A percentile compares a stretch with the other conserved stretches of the same genome.
phyloP scores from a whole-genome alignment of 2,329 filamentous ascomycete species.

The Intubia oerlemansii region DNA sequence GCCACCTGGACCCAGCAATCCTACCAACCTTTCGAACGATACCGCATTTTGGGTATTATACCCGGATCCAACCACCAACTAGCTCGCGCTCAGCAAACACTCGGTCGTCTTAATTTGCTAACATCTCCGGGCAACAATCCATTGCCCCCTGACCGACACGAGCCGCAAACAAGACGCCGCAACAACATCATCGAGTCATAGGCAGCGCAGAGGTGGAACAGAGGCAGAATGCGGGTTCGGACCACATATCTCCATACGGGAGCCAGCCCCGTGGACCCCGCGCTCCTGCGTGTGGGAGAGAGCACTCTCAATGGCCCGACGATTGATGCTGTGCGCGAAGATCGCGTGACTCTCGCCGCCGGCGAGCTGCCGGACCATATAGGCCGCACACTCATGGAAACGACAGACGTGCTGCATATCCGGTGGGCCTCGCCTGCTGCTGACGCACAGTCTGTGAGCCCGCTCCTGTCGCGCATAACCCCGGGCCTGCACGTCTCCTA shows the following conservation, averaged over 20 bases:
- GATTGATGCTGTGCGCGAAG: constrained; percentile 52
- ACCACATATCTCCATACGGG: constrained; percentile 56
- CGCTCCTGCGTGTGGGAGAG: constrained; percentile 34
- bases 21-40: too few relatives aligned
- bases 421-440: constrained; percentile 46
- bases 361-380: constrained; percentile 54
- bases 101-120: too few relatives aligned
- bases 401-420: constrained; percentile 51
- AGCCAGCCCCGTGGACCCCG: constrained; percentile 42
- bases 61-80: too few relatives aligned
- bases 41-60: too few relatives aligned
- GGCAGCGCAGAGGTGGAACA: too few relatives aligned
- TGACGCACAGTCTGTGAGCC: constrained; percentile 42
- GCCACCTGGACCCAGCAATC: too few relatives aligned
- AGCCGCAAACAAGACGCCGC: too few relatives aligned
- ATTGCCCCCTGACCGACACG: too few relatives aligned
- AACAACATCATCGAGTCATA: too few relatives aligned
- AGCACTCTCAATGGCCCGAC: constrained; percentile 30
- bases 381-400: constrained; percentile 33
- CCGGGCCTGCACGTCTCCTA: constrained; percentile 70
- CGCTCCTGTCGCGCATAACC: constrained; percentile 53
- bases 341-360: constrained; percentile 52
- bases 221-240: constrained; percentile 67
- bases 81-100: too few relatives aligned
- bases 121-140: too few relatives aligned